Evolutionary conservation across 768 basidiomycete species (phyloP).

Genomic region (Gymnopilus dilepis): DNA sequence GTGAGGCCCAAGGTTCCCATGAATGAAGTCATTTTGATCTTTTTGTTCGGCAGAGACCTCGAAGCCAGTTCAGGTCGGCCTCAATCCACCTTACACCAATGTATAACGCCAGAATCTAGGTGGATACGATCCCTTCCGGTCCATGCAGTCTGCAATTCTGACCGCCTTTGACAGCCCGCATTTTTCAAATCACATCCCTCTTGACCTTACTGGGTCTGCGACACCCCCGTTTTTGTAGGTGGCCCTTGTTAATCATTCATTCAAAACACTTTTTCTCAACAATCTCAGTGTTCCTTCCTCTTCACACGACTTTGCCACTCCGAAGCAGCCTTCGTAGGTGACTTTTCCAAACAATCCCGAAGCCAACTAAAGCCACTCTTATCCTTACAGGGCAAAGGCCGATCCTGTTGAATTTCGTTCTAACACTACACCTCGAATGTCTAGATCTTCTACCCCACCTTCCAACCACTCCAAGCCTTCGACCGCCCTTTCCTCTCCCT

Average conservation of each 20-base stretch:
- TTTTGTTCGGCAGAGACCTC: conserved; percentile 11
- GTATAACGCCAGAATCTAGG: conserved; percentile 55
- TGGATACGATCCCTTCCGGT: conserved; percentile 21
- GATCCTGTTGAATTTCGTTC: conserved; percentile 25
- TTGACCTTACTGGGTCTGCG: conserved; percentile 30
- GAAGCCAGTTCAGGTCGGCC: conserved; percentile 20
- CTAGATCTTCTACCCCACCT: conserved; percentile 35
- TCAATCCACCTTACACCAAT: conserved; percentile 38
- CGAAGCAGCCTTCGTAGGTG: conserved; percentile 27
- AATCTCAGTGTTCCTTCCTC: conserved; percentile 18
- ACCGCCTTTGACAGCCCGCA: conserved; percentile 26
- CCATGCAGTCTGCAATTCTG: background rate
- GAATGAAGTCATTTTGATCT: conserved; percentile 6
- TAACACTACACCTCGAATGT: conserved; percentile 27
- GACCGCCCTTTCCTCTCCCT: conserved; percentile 51
- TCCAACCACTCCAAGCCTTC: conserved; percentile 31
- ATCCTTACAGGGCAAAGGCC: conserved; percentile 19
- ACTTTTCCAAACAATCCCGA: background rate
- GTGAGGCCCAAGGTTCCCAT: conserved; percentile 21
- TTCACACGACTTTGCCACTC: conserved; percentile 32
- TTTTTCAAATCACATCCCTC: conserved; percentile 23
- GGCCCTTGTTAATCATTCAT: background rate
- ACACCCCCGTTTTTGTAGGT: conserved; percentile 41
- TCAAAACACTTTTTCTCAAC: background rate
- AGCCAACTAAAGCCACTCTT: background rate